These are phyloP conservation scores for Sporothrix curviconia DNA, from an alignment of 2,329 filamentous ascomycete genomes.

Conservation along the genomic window DNA sequence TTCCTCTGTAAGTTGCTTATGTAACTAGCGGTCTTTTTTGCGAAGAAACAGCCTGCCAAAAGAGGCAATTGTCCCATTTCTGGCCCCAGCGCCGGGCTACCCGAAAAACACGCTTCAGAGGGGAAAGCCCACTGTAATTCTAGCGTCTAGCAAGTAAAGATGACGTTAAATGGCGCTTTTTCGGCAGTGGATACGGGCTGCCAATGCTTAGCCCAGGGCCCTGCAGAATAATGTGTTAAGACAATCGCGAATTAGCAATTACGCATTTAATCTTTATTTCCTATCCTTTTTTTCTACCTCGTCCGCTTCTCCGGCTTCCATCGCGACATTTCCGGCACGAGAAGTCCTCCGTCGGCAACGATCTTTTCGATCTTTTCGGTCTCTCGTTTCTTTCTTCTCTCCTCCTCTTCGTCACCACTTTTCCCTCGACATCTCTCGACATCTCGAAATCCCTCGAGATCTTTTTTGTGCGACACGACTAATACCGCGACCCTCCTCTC, in stretches of 20 bases:
- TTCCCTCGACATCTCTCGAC: neutral
- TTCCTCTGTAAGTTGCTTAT: too few relatives aligned
- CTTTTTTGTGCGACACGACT: too few relatives aligned
- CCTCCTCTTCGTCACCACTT: too few relatives aligned
- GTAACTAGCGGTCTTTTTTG: too few relatives aligned
- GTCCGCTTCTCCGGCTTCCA: slow-evolving; percentile 1
- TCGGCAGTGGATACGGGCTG: too few relatives aligned
- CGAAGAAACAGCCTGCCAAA: neutral
- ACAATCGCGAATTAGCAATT: slow-evolving; percentile 5
- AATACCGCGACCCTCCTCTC: too few relatives aligned
- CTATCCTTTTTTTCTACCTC: neutral
- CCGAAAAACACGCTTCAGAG: slow-evolving; percentile 5
- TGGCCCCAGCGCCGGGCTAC: slow-evolving; percentile 5
- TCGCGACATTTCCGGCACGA: neutral
- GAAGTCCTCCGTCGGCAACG: neutral
- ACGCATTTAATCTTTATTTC: neutral
- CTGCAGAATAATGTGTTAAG: too few relatives aligned
- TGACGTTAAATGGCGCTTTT: too few relatives aligned
- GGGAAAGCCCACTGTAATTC: neutral
- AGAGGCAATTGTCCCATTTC: slow-evolving; percentile 1
- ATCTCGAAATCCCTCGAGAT: neutral
- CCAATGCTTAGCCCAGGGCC: too few relatives aligned
- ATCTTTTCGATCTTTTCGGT: neutral
- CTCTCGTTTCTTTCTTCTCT: neutral
- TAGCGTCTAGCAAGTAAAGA: neutral